phyloP scores from a whole-genome alignment of 2,329 filamentous ascomycete species.

The Didymella glomerata region DNA sequence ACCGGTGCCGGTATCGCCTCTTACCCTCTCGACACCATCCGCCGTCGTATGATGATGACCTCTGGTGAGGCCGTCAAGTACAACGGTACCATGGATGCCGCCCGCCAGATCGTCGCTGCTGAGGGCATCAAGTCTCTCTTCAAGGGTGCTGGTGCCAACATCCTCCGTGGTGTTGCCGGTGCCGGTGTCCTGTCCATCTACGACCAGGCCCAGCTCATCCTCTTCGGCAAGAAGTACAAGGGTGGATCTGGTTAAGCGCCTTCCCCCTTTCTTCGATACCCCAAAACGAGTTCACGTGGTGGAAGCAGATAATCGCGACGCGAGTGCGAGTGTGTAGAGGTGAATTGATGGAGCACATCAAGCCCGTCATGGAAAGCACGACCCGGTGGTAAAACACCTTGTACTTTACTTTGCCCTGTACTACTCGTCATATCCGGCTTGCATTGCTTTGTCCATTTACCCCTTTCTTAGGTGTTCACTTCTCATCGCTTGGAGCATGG shows the following conservation, averaged over 20 bases:
- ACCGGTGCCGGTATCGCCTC: constrained; percentile 99
- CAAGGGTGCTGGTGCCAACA: constrained; percentile 99
- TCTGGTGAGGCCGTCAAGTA: constrained; percentile 98
- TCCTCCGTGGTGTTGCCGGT: constrained; percentile 99
- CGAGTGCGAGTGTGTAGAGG: constrained; percentile 45
- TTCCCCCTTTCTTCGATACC: constrained; percentile 47
- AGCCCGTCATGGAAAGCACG: constrained; percentile 52
- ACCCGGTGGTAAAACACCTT: constrained; percentile 52
- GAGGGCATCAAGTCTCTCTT: constrained; percentile 99
- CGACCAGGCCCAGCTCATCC: constrained; percentile 97
- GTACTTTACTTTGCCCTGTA: constrained; percentile 55
- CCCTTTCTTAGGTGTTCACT: constrained; percentile 45
- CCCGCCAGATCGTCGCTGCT: constrained; percentile 90
- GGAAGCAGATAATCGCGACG: constrained; percentile 47
- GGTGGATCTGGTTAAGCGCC: constrained; percentile 57
- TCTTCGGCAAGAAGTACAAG: constrained; percentile 99
- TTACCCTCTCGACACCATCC: constrained; percentile 99
- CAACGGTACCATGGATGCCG: constrained; percentile 94
- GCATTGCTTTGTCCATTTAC: constrained; percentile 50
- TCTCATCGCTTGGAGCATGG: constrained; percentile 50
- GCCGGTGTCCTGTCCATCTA: constrained; percentile 99
- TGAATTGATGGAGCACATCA: constrained; percentile 49
- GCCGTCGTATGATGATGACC: constrained; percentile 99
- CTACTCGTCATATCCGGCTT: constrained; percentile 51
- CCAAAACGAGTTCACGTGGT: constrained; percentile 47